These are phyloP conservation scores for Kalanchoe fedtschenkoi DNA, from an alignment of 164 flowering plant species.

Conservation along the genomic window DNA sequence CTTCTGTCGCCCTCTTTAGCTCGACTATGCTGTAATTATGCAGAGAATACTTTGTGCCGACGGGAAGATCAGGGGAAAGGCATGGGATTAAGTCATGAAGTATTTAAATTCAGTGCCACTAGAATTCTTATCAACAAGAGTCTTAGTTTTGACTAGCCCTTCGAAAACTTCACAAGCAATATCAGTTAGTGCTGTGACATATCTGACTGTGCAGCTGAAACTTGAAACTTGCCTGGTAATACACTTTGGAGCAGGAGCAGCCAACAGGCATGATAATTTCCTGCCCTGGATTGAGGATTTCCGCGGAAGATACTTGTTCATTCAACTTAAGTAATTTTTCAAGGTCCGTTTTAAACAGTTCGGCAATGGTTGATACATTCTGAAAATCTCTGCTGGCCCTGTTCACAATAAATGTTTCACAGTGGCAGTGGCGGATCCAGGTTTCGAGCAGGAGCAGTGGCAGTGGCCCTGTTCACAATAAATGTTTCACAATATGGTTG, in stretches of 20 bases:
- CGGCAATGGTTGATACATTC: not conserved
- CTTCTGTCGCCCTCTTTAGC: conserved; percentile 12
- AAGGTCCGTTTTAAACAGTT: not conserved
- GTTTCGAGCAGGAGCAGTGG: no score
- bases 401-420: not conserved
- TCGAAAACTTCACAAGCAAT: conserved; percentile 1
- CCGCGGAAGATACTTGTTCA: not conserved
- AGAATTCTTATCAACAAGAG: not conserved
- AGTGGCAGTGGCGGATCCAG: no score
- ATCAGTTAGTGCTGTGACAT: not conserved
- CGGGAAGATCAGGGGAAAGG: conserved; percentile 21
- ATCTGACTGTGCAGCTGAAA: not conserved
- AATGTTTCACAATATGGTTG: no score
- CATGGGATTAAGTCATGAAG: no score
- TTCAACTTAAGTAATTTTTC: not conserved
- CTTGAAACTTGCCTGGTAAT: not conserved
- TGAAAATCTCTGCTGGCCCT: not conserved
- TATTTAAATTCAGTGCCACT: no score
- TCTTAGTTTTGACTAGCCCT: not conserved
- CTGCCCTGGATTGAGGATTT: not conserved
- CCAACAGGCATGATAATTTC: not conserved
- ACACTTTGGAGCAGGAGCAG: not conserved
- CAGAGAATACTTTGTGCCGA: not conserved
- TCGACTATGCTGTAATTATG: conserved; percentile 12
- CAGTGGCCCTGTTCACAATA: conserved; percentile 2